Base-by-base conservation (phyloP, 176 grass and related monocot species). In the Lolium rigidum region DNA sequence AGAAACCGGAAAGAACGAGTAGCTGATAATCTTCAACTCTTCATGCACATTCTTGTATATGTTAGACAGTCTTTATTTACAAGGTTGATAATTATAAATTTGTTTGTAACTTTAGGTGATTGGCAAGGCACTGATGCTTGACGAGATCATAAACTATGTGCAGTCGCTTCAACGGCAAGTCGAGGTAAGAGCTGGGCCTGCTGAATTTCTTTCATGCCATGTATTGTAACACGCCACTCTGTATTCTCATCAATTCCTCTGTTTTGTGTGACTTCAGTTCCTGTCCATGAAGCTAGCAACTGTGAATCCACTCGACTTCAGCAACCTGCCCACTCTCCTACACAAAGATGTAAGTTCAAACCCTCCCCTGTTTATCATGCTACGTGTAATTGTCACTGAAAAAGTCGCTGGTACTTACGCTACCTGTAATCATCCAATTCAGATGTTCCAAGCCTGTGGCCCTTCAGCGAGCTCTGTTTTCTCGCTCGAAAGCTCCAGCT, bases 271-370 rank as follows among this genome's bases (percentile, higher is more conserved):
- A 7, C 75, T 70, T 20, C 90, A 99, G 97, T 99, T 99, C 86
- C 94, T 99, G 20, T 99, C 97, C 0, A 99, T 99, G 97, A 99
- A 99, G 92, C 88, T 99, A 21, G 94, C 97, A 39, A 96, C 97
- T 1, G 97, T 96, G 88, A 99, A 96, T 67, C 97, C 97, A 18
- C 77, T 96, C 14, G 97, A 99, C 71, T 94, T 96, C 85, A 89
- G 70, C 59, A 88, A 92, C 86, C 79, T 99, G 51, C 86, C 93
- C 43, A 81, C 90, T 38, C 86, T 94, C 79, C 84, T 96, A 68
- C 79, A 93, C 15, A 99, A 94, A 89, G 97, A 99, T 70, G 97
- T 99, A 69, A 89, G 91, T 16, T 71, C 6, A 13, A 86, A 39
- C n/a, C 21, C 9, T 58, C 12, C 64, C 56, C 81, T 72, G 57